Percentiles rank a stretch among this genome's conserved stretches.
phyloP scores from a whole-genome alignment of 2,329 filamentous ascomycete species.

The Tolypocladium album region DNA sequence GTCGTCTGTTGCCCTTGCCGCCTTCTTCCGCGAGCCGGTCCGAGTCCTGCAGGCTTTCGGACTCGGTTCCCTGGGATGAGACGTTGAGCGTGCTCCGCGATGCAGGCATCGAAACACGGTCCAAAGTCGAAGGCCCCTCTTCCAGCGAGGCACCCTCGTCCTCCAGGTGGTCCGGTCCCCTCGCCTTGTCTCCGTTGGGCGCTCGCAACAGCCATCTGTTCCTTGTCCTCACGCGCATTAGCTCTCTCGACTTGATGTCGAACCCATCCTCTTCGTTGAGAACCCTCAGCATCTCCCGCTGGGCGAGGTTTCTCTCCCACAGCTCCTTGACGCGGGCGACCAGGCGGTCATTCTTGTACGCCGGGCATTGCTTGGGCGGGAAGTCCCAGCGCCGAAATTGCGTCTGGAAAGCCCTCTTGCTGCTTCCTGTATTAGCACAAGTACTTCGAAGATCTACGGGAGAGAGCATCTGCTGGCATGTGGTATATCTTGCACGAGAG shows the following conservation, averaged over 20 bases:
- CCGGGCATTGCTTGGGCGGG: constrained; percentile 61
- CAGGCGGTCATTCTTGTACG: constrained; percentile 57
- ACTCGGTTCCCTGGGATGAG: neutral
- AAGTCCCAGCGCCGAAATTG: constrained; percentile 75
- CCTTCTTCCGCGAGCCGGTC: neutral
- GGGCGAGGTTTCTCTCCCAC: constrained; percentile 64
- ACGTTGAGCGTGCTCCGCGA: neutral
- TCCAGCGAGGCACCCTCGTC: constrained; percentile 8
- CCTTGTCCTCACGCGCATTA: constrained; percentile 58
- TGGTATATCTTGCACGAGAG: neutral
- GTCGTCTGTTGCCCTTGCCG: constrained; percentile 27
- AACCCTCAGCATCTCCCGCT: constrained; percentile 62
- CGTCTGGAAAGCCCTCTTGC: constrained; percentile 66
- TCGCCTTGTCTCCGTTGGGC: constrained; percentile 44
- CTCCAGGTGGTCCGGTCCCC: constrained; percentile 7
- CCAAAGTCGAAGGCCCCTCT: constrained; percentile 2
- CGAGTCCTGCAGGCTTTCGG: neutral
- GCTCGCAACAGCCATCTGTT: constrained; percentile 58
- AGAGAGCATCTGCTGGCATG: neutral
- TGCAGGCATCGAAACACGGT: neutral
- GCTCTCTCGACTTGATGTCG: constrained; percentile 58
- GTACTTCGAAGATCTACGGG: neutral
- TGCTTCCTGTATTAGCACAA: constrained; percentile 20
- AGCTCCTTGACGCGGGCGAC: constrained; percentile 62
- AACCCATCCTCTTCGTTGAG: constrained; percentile 62